Conservation (phyloP, 768 basidiomycete species). For the Fistulinella prunicolor region DNA sequence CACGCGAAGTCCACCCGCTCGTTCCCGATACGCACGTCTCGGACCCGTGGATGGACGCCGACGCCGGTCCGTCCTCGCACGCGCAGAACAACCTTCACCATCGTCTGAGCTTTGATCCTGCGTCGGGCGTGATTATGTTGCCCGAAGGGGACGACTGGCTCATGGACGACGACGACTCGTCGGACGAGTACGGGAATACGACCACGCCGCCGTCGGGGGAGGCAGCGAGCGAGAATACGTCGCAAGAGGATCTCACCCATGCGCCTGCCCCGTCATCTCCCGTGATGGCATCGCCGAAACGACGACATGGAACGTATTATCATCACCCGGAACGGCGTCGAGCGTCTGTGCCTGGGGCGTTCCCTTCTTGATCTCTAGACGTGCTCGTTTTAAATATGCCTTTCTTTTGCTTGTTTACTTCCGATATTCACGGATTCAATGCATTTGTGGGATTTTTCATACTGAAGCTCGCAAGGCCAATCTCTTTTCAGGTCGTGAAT, state of each 20-base stretch:
- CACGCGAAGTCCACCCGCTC: slow-evolving; percentile 20
- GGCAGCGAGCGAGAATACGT: slow-evolving; percentile 4
- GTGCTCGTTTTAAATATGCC: background rate
- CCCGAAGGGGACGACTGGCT: slow-evolving; percentile 74
- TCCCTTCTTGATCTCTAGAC: slow-evolving; percentile 27
- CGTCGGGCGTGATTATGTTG: slow-evolving; percentile 84
- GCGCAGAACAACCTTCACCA: slow-evolving; percentile 41
- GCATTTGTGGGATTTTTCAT: too few species aligned
- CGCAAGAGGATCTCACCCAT: slow-evolving; percentile 25
- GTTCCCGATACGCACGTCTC: slow-evolving; percentile 26
- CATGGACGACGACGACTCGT: slow-evolving; percentile 37
- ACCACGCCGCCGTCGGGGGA: slow-evolving; percentile 27
- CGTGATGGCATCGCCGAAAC: slow-evolving; percentile 37
- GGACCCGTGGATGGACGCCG: slow-evolving; percentile 65
- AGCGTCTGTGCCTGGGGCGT: slow-evolving; percentile 59
- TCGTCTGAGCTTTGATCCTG: slow-evolving; percentile 78
- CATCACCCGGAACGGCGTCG: slow-evolving; percentile 74
- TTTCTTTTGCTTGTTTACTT: background rate
- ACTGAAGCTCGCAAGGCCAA: too few species aligned
- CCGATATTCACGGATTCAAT: background rate
- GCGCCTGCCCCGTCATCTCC: slow-evolving; percentile 9
- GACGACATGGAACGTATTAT: slow-evolving; percentile 76
- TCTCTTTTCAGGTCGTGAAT: too few species aligned
- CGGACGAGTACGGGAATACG: slow-evolving; percentile 41
- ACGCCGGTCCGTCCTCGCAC: slow-evolving; percentile 16